Evolutionary conservation across 1,139 yeast species (phyloP), one percentile per base, ranked within the genome.

Genomic region (Ogataea hybrid): DNA sequence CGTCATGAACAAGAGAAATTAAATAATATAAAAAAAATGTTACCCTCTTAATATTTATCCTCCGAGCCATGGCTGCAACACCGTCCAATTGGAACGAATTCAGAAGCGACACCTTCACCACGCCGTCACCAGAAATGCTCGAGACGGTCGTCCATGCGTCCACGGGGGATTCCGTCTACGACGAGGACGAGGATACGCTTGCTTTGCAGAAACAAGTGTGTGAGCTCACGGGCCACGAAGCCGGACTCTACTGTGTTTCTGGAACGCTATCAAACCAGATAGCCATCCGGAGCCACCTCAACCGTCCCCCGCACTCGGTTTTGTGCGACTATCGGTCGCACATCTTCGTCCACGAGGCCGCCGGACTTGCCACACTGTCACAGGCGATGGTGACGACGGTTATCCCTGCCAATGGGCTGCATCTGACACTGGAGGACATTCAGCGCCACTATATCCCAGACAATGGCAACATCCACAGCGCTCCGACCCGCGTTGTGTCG

Each of bases 341-440:
- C 60, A 85, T 89, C 28, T 88, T 77, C 63, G 68, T 81, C 16
- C 81, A 81, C 57, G 97, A 90, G 65, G 96, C 96, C 10, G 96
- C 90, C 32, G 97, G 97, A 11, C 68, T 90, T 48, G 96, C 96
- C 7, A 79, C 88, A 39, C 71, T 89, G 52, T 84, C 95, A 25
- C 95, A 87, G 63, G 95, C 96, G 9, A 86, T 90, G 95, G 95
- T 88, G 7, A 79, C 81, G 25, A 89, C 97, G 1, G 87, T 88
- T 4, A 69, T 67, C 30, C 96, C 97, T 3, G 57, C 72, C 8
- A 87, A 87, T 58, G 92, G 90, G 16, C 60, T 75, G 43, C 80
- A 86, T 60, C 57, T 90, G 59, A 90, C 97, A 5, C 66, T 87
- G 54, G 95, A 87, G 52, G 95, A 88, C 57, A 75, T 90, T 50